Conservation (phyloP, 495 filamentous ascomycete species). For the Aspergillus funiculosus region DNA sequence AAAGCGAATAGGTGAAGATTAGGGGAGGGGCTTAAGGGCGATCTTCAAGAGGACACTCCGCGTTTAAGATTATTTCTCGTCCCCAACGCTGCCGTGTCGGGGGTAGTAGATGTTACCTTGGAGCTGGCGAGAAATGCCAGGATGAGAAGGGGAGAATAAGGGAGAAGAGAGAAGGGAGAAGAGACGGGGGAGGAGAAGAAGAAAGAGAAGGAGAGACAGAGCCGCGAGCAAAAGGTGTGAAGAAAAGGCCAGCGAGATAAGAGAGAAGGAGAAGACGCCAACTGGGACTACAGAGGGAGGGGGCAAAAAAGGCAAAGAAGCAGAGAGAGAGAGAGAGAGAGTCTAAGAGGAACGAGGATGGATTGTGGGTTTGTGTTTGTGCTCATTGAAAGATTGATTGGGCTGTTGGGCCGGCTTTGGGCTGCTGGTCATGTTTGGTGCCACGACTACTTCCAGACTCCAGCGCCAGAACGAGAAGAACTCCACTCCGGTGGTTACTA, state of each 20-base stretch:
- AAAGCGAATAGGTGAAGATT: constrained; percentile 2
- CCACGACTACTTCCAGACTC: constrained; percentile 34
- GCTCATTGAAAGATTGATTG: constrained; percentile 17
- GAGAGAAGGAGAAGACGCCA: no score
- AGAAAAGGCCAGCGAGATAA: constrained; percentile 15
- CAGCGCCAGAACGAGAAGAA: constrained; percentile 18
- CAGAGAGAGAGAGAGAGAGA: constrained; percentile 18
- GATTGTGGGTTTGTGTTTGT: constrained; percentile 17
- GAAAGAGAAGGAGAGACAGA: constrained; percentile 5
- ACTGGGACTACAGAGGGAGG: no score
- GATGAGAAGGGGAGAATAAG: constrained; percentile 19
- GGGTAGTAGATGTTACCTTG: constrained; percentile 17
- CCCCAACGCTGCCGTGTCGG: constrained; percentile 11
- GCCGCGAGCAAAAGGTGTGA: constrained; percentile 5
- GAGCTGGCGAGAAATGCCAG: constrained; percentile 26
- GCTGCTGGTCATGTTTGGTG: constrained; percentile 34
- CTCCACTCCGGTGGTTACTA: no score
- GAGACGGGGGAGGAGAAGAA: constrained; percentile 13
- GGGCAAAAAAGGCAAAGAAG: constrained; percentile 17
- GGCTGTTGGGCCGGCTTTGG: constrained; percentile 43
- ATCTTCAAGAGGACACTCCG: constrained; percentile 6
- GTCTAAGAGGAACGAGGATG: constrained; percentile 19
- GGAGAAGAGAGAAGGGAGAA: constrained; percentile 14
- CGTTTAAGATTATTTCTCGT: constrained; percentile 14
- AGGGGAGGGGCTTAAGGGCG: constrained; percentile 11